Base-by-base conservation (phyloP, 495 filamentous ascomycete species). In the Halenospora varia region DNA sequence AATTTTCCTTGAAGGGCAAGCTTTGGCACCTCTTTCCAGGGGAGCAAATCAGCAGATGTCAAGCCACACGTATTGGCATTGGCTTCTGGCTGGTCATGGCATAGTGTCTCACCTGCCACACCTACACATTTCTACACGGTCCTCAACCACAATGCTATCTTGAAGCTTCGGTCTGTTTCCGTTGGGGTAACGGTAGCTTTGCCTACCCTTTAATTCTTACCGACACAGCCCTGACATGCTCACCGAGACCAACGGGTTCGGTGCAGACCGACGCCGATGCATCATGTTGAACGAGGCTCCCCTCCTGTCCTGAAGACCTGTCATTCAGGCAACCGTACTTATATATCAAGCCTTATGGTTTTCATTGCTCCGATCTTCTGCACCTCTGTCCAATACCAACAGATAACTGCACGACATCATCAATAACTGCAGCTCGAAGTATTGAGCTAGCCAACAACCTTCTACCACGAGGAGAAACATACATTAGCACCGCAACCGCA, bases 321-420 rank as follows among this genome's bases (percentile, higher is more conserved):
- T 59, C 41, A 68, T 53, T 22, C 65, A 64, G 62, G 62, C 62
- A 64, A n/a, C 57, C 44, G 39, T 51, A 51, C 53, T 29, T 64
- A 64, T 61, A 63, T 54, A 40, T 51, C 52, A 40, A 17, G 10
- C n/a, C 24, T 26, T 50, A 17, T 20, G 53, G 25, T 19, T 55
- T 25, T 53, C 52, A 56, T 60, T 60, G 48, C 52, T 60, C 57
- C 25, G 26, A n/a, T 48, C 17, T 55, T 17, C 51, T 54, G 15
- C 49, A 26, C 22, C 26, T 42, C 25, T 44, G 47, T 57, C 57
- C 62, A 57, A 57, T 64, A 48, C 24, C 17, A 48, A 13, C 23
- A 8, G 10, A 6, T 29, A 24, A 35, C 60, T 62, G 53, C 53
- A 60, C 29, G 29, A 13, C 41, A 60, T 26, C 57, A 46, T 25